phyloP scores from a whole-genome alignment of 2,329 filamentous ascomycete genomes.

The Decorospora gaudefroyi region DNA sequence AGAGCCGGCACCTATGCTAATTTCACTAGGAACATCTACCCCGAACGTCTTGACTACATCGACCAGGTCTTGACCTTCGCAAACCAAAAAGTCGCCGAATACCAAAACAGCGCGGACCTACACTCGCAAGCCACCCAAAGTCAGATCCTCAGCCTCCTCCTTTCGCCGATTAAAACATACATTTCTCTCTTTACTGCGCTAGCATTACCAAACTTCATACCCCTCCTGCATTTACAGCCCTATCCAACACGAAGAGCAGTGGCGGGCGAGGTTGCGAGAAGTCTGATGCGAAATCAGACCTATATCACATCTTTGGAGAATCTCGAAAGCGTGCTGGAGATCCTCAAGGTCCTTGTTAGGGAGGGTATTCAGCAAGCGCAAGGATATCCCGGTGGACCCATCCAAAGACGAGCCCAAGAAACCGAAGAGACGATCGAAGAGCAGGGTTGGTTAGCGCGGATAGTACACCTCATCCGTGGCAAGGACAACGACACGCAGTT shows the following conservation, averaged over 20 bases:
- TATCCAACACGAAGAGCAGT: conserved; percentile 91
- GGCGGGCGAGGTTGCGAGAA: conserved; percentile 83
- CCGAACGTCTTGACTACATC: conserved; percentile 88
- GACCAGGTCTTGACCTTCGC: conserved; percentile 92
- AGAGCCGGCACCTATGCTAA: conserved; percentile 27
- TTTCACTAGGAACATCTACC: conserved; percentile 76
- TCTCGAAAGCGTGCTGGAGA: conserved; percentile 84
- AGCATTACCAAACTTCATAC: conserved; percentile 87
- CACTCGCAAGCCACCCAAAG: conserved; percentile 87
- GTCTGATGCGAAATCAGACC: conserved; percentile 80
- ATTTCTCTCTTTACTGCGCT: conserved; percentile 95
- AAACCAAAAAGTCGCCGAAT: conserved; percentile 81
- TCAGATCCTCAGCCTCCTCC: conserved; percentile 85
- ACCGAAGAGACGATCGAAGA: conserved; percentile 98
- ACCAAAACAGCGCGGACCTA: conserved; percentile 92
- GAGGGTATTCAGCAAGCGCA: conserved; percentile 82
- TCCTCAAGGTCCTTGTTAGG: conserved; percentile 88
- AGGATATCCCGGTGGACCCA: conserved; percentile 78
- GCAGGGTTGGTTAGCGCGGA: conserved; percentile 92
- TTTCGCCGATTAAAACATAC: conserved; percentile 87
- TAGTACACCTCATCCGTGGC: conserved; percentile 84
- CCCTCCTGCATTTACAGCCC: conserved; percentile 86
- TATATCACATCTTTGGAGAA: conserved; percentile 76
- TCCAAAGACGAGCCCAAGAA: conserved; percentile 75
- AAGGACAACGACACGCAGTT: conserved; percentile 92